Base-by-base conservation (phyloP, 306 rosid species). In the Heteromeles arbutifolia region DNA sequence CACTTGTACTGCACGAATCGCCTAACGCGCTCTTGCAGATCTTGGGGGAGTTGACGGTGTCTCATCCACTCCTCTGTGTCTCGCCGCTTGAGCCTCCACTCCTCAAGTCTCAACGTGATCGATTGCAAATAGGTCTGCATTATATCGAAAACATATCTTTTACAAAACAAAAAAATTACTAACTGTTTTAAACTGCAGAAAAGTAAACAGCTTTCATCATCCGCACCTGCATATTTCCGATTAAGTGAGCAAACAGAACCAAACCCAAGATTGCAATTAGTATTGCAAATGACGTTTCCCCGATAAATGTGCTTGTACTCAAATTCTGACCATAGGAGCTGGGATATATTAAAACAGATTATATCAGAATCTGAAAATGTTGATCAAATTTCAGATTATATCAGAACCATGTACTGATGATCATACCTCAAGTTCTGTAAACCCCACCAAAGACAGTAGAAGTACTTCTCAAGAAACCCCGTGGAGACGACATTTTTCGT, bases 51-150 rank as follows among this genome's bases (percentile, higher is more conserved):
- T 62, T 92, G 96, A 14, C 97, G 92, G 43, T 94, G 98, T 34
- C 22, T 85, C 98, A 94, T 94, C 98, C 98, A 94, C 74, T 91
- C 96, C 83, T 94, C 98, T 1, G 97, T 94, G 82, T 94, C 98
- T 26, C 93, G 87, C 68, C 92, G 77, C 82, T 89, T 92, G 17
- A 94, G 90, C 80, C 98, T 90, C 93, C 98, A 94, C 75, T 94
- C 98, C 83, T 94, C 98, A 80, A 92, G 89, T 73, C 95, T 94
- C 84, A 94, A 87, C 6, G 97, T 90, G 59, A 85, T 82, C 19
- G 97, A 94, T 94, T 94, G 97, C 90, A 94, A 78, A 82, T 90
- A 94, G 15, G 96, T 94, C 98, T 94, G 89, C 89, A 80, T 66
- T 15, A 21, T 45, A 70, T 52, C 7, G n/a, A 5, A 52, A 52